Conservation (phyloP, 768 basidiomycete species). For the Calvatia gigantea region DNA sequence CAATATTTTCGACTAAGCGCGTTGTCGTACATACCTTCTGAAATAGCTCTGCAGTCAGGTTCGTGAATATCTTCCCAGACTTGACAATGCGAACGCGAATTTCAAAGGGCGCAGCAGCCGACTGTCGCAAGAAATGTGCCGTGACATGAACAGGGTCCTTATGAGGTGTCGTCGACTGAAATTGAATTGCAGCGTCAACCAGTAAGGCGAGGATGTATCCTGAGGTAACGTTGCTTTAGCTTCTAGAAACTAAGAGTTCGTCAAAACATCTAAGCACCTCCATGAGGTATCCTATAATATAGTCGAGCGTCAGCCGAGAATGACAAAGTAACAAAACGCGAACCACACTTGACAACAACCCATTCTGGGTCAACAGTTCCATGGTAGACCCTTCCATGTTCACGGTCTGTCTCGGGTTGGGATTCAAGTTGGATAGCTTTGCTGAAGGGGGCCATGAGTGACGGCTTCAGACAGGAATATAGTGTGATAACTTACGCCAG, state of each 20-base stretch:
- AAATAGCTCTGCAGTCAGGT: slow-evolving; percentile 54
- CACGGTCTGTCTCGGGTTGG: slow-evolving; percentile 10
- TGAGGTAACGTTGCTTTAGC: slow-evolving; percentile 21
- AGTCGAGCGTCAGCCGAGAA: slow-evolving; percentile 4
- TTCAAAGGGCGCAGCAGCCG: slow-evolving; percentile 37
- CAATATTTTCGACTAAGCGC: background rate
- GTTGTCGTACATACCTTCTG: slow-evolving; percentile 41
- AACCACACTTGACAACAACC: slow-evolving; percentile 42
- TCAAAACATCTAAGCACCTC: slow-evolving; percentile 33
- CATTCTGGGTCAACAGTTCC: slow-evolving; percentile 46
- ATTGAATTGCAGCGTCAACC: slow-evolving; percentile 49
- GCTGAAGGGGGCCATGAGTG: slow-evolving; percentile 38
- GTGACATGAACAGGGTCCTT: slow-evolving; percentile 58
- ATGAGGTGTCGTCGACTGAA: slow-evolving; percentile 46
- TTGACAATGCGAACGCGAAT: slow-evolving; percentile 47
- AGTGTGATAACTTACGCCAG: background rate
- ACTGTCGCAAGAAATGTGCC: slow-evolving; percentile 52
- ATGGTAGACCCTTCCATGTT: slow-evolving; percentile 21
- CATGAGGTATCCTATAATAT: slow-evolving; percentile 44
- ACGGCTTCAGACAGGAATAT: background rate
- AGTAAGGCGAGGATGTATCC: slow-evolving; percentile 58
- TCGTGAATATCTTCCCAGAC: slow-evolving; percentile 49
- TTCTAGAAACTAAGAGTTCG: background rate
- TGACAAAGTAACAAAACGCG: background rate
- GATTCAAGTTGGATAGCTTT: slow-evolving; percentile 28